Evolutionary conservation across 768 basidiomycete species (phyloP).

Genomic region (Punctularia strigosozonata): DNA sequence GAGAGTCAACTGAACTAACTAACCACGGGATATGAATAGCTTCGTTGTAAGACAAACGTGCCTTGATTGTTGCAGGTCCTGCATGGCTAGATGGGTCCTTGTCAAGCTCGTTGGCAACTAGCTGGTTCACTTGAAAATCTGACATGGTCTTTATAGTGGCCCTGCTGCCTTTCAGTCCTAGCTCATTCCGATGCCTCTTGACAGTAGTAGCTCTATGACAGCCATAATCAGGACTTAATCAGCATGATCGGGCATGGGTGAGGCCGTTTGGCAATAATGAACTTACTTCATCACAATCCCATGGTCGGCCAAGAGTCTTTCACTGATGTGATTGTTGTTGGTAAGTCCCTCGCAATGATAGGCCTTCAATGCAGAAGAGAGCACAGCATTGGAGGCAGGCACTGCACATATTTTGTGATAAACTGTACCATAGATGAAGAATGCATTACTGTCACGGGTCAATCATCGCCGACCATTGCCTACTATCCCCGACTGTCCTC

Average conservation of each 20-base stretch:
- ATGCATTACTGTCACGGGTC: too few relatives aligned
- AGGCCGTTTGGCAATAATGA: too few relatives aligned
- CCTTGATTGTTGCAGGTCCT: slow-evolving; percentile 9
- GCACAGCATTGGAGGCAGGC: background rate
- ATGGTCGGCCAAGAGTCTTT: slow-evolving; percentile 1
- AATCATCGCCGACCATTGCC: too few relatives aligned
- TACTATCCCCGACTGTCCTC: too few relatives aligned
- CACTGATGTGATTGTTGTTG: background rate
- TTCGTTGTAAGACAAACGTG: slow-evolving; percentile 7
- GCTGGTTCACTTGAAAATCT: slow-evolving; percentile 2
- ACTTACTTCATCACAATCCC: slow-evolving; percentile 4
- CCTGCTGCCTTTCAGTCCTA: slow-evolving; percentile 6
- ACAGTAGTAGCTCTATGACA: slow-evolving; percentile 8
- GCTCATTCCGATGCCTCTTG: slow-evolving; percentile 7
- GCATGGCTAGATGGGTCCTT: slow-evolving; percentile 7
- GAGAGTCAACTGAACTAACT: background rate
- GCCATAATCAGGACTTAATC: background rate
- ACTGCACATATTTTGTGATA: background rate
- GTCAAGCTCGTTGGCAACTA: slow-evolving; percentile 10
- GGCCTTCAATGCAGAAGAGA: background rate
- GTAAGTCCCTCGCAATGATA: slow-evolving; percentile 4
- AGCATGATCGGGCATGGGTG: background rate
- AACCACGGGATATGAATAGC: slow-evolving; percentile 6
- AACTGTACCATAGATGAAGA: background rate
- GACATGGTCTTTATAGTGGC: slow-evolving; percentile 6